Base-by-base conservation (phyloP, 768 basidiomycete genomes). In the Boletales sp. region DNA sequence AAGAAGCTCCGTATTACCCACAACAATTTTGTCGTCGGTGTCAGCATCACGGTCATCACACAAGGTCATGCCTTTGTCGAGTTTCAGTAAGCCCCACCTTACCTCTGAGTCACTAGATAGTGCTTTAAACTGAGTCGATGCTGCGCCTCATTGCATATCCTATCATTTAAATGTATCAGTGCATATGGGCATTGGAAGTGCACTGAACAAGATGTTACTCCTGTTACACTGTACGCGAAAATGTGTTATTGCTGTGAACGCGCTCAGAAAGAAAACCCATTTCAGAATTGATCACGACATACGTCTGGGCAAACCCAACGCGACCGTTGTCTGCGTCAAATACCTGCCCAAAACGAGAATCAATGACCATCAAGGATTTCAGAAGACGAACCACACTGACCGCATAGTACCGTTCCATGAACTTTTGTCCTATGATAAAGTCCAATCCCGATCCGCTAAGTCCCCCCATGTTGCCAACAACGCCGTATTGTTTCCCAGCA, bases 251-350 rank as follows among this genome's bases (percentile, higher is more conserved):
- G 39, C 62, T 64, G 37, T 30, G 19, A 15, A 39, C 12, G 19
- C 8, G 18, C 18, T 14, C 8, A 53, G 39, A 52, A 24, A 5
- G 41, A 48, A 12, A 14, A 14, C 6, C 0, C 8, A 7, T 31
- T 27, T 27, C 11, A 29, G 24, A n/a, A 41, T 2, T 2, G 2
- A 46, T 9, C 4, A 29, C n/a, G n/a, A 58, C 61, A 54, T 17
- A 64, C 61, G 59, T 64, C 48, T 51, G 40, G 9, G 57, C 56
- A 40, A 58, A 51, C 24, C 57, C 51, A 40, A 58, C 52, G 4
- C 47, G 57, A 2, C 36, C 13, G 4, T 35, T 44, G 32, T 58
- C 57, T 12, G 52, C 15, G 27, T 58, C 56, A n/a, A 58, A 58
- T 4, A 58, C 51, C 55, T 58, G 38, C 5, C 12, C 24, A 36